phyloP scores from a whole-genome alignment of 2,329 filamentous ascomycete species.

The Fusarium irregulare region DNA sequence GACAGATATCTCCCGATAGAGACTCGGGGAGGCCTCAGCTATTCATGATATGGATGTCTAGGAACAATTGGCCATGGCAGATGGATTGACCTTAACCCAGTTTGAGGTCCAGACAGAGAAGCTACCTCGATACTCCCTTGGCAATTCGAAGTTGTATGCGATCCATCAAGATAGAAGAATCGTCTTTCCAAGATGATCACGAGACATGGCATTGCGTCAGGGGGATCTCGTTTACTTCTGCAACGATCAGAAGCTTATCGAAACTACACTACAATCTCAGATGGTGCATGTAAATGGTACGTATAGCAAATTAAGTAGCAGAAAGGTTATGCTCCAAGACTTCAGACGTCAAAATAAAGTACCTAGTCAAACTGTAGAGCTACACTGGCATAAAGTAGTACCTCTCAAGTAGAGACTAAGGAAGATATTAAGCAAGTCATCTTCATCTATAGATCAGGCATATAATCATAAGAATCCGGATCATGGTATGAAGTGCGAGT shows the following conservation, averaged over 20 bases:
- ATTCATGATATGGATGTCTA: neutral
- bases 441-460: neutral
- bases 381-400: neutral
- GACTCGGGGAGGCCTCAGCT: constrained; percentile 11
- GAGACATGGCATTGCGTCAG: neutral
- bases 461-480: neutral
- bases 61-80: neutral
- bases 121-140: neutral
- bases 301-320: neutral
- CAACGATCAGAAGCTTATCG: neutral
- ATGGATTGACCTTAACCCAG: neutral
- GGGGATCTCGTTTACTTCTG: neutral
- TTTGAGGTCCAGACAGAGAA: no score
- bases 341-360: neutral
- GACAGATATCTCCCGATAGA: neutral
- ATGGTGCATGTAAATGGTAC: neutral
- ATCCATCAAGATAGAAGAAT: neutral
- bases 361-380: neutral
- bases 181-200: no score
- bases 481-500: neutral
- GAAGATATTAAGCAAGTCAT: neutral
- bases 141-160: neutral
- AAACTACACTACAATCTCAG: neutral
- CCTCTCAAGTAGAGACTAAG: no score
- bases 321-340: neutral